These are phyloP conservation scores for Ambrosia artemisiifolia DNA, from an alignment of 129 eudicot species.

Conservation along the genomic window DNA sequence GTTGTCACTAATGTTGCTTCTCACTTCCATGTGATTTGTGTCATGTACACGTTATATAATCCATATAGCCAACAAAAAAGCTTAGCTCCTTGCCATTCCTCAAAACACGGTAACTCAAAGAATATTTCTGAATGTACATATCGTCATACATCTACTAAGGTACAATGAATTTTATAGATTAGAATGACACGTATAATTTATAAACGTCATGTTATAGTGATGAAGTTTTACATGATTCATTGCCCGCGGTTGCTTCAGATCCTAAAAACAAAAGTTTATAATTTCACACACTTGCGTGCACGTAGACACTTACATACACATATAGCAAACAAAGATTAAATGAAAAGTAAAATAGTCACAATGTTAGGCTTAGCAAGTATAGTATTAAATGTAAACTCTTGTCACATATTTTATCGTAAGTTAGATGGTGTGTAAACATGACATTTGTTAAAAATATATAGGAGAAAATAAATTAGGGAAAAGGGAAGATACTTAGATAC, in stretches of 20 bases:
- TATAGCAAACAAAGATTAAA: too few relatives aligned
- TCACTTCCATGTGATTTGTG: conserved; percentile 1
- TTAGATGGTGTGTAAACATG: neutral
- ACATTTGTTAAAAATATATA: neutral
- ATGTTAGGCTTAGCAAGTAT: too few relatives aligned
- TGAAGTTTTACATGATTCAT: neutral
- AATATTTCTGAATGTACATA: neutral
- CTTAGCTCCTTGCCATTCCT: neutral
- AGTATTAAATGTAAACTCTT: too few relatives aligned
- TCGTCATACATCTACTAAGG: neutral
- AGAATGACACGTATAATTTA: neutral
- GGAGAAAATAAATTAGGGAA: neutral
- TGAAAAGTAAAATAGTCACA: too few relatives aligned
- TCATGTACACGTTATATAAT: conserved; percentile 5
- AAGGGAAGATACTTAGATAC: neutral
- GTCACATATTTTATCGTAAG: neutral
- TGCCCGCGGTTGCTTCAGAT: neutral
- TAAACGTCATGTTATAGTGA: neutral
- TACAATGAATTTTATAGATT: neutral
- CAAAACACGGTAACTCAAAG: neutral
- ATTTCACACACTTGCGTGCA: neutral
- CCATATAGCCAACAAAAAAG: conserved; percentile 16
- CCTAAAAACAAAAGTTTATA: neutral
- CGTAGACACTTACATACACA: too few relatives aligned
- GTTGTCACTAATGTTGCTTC: neutral